phyloP scores from a whole-genome alignment of 768 basidiomycete genomes.

The Dioszegia aurantiaca region DNA sequence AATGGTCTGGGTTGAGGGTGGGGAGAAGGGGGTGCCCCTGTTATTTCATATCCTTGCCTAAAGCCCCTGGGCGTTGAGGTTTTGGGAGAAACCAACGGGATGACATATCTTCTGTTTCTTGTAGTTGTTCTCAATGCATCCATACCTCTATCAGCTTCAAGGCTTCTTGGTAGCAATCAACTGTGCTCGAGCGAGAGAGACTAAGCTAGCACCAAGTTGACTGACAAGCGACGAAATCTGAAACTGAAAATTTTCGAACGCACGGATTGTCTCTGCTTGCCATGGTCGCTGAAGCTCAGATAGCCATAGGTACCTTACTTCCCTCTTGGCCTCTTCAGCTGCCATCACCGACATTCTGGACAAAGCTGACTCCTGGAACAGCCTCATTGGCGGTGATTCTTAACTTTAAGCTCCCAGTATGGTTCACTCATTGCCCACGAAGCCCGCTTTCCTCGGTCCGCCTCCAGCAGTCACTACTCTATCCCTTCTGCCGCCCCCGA shows the following conservation, averaged over 20 bases:
- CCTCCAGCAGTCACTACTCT: conserved; percentile 4
- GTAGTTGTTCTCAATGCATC: conserved; percentile 1
- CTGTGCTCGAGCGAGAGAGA: no score
- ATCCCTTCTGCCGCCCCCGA: neutral
- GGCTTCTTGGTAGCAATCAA: no score
- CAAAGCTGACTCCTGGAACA: neutral
- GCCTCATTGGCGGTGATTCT: neutral
- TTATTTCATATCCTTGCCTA: conserved; percentile 53
- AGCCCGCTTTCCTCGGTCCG: conserved; percentile 13
- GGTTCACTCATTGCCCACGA: conserved; percentile 3
- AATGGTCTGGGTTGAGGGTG: conserved; percentile 17
- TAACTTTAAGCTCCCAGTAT: neutral
- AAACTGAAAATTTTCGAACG: conserved; percentile 11
- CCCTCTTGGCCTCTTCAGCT: neutral
- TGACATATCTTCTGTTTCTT: conserved; percentile 30
- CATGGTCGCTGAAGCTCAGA: no score
- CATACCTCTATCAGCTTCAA: no score
- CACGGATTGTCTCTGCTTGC: no score
- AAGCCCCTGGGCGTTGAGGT: conserved; percentile 45
- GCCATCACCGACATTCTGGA: neutral
- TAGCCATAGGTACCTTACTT: no score
- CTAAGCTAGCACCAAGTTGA: no score
- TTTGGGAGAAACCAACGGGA: conserved; percentile 52
- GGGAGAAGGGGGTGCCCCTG: conserved; percentile 25
- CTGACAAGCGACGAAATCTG: neutral